Evolutionary conservation across 805 yeast species (phyloP).

Genomic region (Isabelozyma rhagii): DNA sequence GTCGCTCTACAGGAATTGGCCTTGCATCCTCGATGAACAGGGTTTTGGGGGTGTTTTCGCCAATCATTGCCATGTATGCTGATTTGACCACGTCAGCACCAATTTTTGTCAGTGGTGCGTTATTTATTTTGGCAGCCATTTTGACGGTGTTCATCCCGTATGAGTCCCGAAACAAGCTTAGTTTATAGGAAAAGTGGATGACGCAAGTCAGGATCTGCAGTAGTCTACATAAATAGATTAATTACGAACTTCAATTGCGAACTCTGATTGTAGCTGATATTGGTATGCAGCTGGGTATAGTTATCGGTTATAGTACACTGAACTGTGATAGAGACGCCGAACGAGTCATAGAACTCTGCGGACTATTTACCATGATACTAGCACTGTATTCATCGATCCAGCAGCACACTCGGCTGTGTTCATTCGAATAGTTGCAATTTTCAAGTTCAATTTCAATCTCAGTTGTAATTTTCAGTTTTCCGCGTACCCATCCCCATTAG

Average conservation of each 20-base stretch:
- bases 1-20: conserved; percentile 58
- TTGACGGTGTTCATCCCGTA: conserved; percentile 26
- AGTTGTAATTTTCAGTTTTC: not conserved
- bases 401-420: too few relatives aligned
- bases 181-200: not conserved
- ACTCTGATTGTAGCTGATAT: too few relatives aligned
- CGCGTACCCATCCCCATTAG: not conserved
- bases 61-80: conserved; percentile 53
- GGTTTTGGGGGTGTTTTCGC: conserved; percentile 54
- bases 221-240: not conserved
- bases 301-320: too few relatives aligned
- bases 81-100: conserved; percentile 57
- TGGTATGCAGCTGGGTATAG: too few relatives aligned
- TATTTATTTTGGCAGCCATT: conserved; percentile 45
- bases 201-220: too few relatives aligned
- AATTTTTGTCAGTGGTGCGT: conserved; percentile 58
- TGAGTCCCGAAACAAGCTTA: conserved; percentile 21
- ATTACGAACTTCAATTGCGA: not conserved
- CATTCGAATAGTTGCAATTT: too few relatives aligned
- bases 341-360: too few relatives aligned
- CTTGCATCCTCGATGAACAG: conserved; percentile 54
- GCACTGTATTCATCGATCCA: too few relatives aligned
- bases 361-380: too few relatives aligned
- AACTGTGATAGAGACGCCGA: too few relatives aligned
- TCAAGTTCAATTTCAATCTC: not conserved